A percentile compares a stretch with the other conserved stretches of the same genome.
Evolutionary conservation across 495 filamentous ascomycete genomes (phyloP).

Genomic region (Penicillium cataractarum): DNA sequence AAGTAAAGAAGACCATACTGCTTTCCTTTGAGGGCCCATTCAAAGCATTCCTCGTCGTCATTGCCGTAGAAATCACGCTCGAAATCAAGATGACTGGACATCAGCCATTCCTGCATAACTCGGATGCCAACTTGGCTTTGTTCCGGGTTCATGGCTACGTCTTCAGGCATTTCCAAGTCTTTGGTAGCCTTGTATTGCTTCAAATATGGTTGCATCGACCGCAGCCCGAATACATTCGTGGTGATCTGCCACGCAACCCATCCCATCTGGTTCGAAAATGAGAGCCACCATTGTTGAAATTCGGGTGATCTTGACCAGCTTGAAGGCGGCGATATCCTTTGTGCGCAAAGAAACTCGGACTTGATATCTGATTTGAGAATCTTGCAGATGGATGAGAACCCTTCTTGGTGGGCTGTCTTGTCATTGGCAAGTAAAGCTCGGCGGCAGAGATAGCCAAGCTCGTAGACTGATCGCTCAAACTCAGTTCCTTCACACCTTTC

Average conservation of each 20-base stretch:
- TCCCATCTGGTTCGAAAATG: conserved; percentile 30
- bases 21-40: conserved; percentile 14
- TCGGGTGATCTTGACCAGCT: conserved; percentile 15
- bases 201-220: conserved; percentile 13
- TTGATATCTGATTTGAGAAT: conserved; percentile 24
- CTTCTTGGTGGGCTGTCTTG: conserved; percentile 16
- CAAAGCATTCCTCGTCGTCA: conserved; percentile 7
- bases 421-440: conserved; percentile 26
- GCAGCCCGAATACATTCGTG: not conserved
- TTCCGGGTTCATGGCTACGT: no score
- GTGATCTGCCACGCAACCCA: conserved; percentile 37
- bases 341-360: conserved; percentile 4
- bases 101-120: conserved; percentile 16
- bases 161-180: no score
- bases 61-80: not conserved
- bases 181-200: no score
- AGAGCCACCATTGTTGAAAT: conserved; percentile 21
- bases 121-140: not conserved
- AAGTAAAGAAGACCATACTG: conserved; percentile 21
- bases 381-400: conserved; percentile 5
- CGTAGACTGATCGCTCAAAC: conserved; percentile 32
- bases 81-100: not conserved
- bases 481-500: conserved; percentile 29
- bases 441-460: conserved; percentile 36
- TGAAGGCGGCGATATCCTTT: conserved; percentile 3